Evolutionary conservation across 306 rosid genomes (phyloP), one percentile per base, ranked within the genome.

Genomic region (Ceratonia siliqua): DNA sequence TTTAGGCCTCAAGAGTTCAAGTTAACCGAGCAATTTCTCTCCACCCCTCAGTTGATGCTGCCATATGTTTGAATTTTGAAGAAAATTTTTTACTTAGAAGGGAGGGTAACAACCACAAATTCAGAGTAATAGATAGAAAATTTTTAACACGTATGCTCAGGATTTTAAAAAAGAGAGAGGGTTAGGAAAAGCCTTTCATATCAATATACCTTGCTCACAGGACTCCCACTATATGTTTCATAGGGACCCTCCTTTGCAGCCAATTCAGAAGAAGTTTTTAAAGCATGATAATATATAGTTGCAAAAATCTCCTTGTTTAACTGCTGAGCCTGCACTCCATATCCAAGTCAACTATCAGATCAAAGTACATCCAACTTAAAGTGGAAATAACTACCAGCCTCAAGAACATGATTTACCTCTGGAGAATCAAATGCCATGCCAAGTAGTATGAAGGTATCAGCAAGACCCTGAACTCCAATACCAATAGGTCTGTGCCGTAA

Each of bases 381-480:
- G 58, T 42, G 39, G 33, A 85, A 15, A 62, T 11, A 2, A 38
- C n/a, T 36, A 38, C 49, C 62, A 72, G 20, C 55, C 24, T 22
- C 8, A n/a, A 17, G 49, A 64, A 56, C 10, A 3, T 41, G 59
- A 64, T 58, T 69, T 89, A 91, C 99, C 96, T 94, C 99, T 41
- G 75, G 90, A 30, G 99, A 95, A 79, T 95, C 99, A 86, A 95
- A 95, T 62, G 93, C 79, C 98, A 95, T 87, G 80, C 99, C 98
- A 36, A 95, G 89, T 28, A 95, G 61, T 50, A 95, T 95, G 78
- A 95, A 95, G 30, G 98, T 79, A 84, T 95, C 99, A 25, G 99
- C 98, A 73, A 95, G 96, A 86, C 99, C 99, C 75, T 95, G 99
- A 81, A 95, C 96, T 32, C 99, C 99, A 74, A 95, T 92, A 42